Evolutionary conservation across 768 basidiomycete species (phyloP), one percentile per base, ranked within the genome.

Genomic region (Omphalotus guepiniiformis): DNA sequence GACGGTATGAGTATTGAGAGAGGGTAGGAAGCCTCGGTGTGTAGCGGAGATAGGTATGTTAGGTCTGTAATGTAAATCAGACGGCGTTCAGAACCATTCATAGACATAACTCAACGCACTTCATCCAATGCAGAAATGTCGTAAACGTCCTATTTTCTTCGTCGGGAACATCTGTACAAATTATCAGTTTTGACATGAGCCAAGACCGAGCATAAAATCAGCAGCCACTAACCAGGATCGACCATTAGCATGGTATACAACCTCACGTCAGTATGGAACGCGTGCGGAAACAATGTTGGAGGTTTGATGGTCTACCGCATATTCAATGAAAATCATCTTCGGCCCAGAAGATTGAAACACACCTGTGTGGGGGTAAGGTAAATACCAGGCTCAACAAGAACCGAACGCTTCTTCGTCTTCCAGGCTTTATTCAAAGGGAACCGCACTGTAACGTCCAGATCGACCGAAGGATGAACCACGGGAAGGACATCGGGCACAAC

Each of bases 101-200:
- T 29, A 30, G 12, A 11, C 26, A 44, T 21, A 27, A 54, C 19
- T 19, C 23, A 11, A 66, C 84, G 55, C 61, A 92, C 89, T 87
- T 78, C 55, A 94, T 67, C 88, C 90, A 93, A 65, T 95, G 93
- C 23, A 93, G 72, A 62, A 78, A 92, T 1, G 82, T 75, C 34
- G 76, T 80, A 68, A 76, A 97, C 0, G 82, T 70, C 53, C 74
- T 68, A 28, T 70, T 79, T 23, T 69, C 72, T 47, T 80, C 77
- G 53, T 92, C 75, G n/a, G 95, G 95, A 11, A 91, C 80, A 63
- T 98, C 93, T 89, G n/a, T n/a, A n/a, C n/a, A n/a, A n/a, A n/a
- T n/a, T n/a, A n/a, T n/a, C n/a, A n/a, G n/a, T n/a, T n/a, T n/a
- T n/a, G n/a, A n/a, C n/a, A n/a, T n/a, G n/a, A n/a, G n/a, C n/a